Evolutionary conservation across 2,329 filamentous ascomycete species (phyloP).

Genomic region (Arachnopeziza araneosa): DNA sequence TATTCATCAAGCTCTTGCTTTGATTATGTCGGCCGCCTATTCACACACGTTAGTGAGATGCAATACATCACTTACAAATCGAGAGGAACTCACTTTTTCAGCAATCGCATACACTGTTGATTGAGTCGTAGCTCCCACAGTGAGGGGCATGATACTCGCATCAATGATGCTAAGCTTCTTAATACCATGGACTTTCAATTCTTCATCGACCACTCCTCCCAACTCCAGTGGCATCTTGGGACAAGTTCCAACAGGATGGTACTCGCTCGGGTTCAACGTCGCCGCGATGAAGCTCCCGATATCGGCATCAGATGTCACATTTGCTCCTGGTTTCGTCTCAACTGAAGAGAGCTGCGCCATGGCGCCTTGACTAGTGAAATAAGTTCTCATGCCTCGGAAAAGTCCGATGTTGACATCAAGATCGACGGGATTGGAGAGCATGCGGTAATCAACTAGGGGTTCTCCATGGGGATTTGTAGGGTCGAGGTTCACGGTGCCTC

Average conservation of each 20-base stretch:
- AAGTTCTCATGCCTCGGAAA: background rate
- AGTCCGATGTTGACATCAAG: constrained; percentile 19
- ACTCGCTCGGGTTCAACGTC: constrained; percentile 20
- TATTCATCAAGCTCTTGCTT: background rate
- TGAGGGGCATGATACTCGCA: constrained; percentile 24
- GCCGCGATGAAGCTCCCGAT: constrained; percentile 4
- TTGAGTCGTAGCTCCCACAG: constrained; percentile 19
- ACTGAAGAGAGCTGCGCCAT: background rate
- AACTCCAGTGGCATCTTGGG: constrained; percentile 20
- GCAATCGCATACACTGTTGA: constrained; percentile 22
- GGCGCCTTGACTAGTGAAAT: background rate
- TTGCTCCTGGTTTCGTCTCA: background rate
- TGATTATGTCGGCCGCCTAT: constrained; percentile 3
- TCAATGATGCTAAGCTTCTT: constrained; percentile 25
- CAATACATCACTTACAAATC: background rate
- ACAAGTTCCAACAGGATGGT: constrained; percentile 22
- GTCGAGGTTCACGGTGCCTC: constrained; percentile 31
- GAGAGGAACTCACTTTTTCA: constrained; percentile 18
- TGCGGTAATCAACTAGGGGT: constrained; percentile 38
- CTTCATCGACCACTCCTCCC: constrained; percentile 25
- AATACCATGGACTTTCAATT: constrained; percentile 25
- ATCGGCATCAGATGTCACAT: constrained; percentile 22
- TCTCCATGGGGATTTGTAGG: constrained; percentile 19
- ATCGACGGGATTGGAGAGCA: constrained; percentile 23
- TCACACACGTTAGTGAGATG: background rate